A percentile compares a stretch with the other conserved stretches of the same genome.
Conservation (phyloP, 768 basidiomycete species). For the Mycena capillaripes region DNA sequence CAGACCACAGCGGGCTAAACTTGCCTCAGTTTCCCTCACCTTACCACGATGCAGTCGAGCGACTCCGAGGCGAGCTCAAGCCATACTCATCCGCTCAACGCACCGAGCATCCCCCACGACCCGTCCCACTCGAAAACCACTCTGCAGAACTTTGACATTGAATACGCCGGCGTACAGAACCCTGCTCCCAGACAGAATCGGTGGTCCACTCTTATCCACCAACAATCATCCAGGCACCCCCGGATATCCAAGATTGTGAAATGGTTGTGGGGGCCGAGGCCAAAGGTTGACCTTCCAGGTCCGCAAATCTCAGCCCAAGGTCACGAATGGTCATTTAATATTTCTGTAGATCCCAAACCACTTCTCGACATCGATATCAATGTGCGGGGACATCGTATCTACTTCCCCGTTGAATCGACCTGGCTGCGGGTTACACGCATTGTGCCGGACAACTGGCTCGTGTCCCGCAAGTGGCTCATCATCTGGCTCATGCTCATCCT, state of each 20-base stretch:
- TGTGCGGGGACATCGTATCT: constrained; percentile 52
- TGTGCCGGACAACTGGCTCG: constrained; percentile 64
- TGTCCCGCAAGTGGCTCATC: no score
- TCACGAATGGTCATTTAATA: constrained; percentile 1
- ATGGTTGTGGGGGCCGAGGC: constrained; percentile 73
- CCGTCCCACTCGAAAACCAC: constrained; percentile 19
- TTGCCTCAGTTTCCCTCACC: not conserved
- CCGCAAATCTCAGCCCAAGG: constrained; percentile 29
- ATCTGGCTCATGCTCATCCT: constrained; percentile 70
- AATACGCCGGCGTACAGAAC: constrained; percentile 15
- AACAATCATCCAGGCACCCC: constrained; percentile 35
- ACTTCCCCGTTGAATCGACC: constrained; percentile 67
- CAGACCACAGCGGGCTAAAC: not conserved
- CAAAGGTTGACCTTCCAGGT: constrained; percentile 67
- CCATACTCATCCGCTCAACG: not conserved
- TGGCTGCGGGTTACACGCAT: constrained; percentile 65
- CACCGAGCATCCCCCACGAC: not conserved
- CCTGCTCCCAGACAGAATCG: constrained; percentile 31
- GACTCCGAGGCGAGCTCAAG: constrained; percentile 30
- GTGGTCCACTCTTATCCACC: constrained; percentile 37
- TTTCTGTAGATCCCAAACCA: constrained; percentile 63
- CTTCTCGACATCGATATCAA: constrained; percentile 65
- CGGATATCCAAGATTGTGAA: constrained; percentile 37
- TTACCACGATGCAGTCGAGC: constrained; percentile 18
- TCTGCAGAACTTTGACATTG: constrained; percentile 27